Evolutionary conservation across 495 filamentous ascomycete genomes (phyloP).

Genomic region (Aspergillus homomorphus): DNA sequence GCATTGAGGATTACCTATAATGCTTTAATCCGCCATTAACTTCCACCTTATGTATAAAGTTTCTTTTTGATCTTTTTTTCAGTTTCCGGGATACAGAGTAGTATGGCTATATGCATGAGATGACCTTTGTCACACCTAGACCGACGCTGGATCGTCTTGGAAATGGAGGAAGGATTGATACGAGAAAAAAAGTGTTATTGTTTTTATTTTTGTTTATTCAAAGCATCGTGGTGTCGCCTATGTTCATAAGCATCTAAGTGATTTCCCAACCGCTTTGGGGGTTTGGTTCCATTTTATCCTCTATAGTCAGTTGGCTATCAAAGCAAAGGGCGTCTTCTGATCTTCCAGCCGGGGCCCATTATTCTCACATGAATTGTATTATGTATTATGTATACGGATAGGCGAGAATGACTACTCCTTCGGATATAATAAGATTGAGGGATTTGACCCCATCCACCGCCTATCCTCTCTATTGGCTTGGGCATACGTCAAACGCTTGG

Average conservation of each 20-base stretch:
- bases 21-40: slow-evolving; percentile 33
- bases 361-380: slow-evolving; percentile 2
- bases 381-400: slow-evolving; percentile 5
- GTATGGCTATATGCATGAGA: slow-evolving; percentile 37
- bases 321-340: slow-evolving; percentile 15
- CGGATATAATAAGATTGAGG: too few relatives aligned
- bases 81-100: slow-evolving; percentile 24
- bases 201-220: slow-evolving; percentile 13
- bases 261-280: slow-evolving; percentile 3
- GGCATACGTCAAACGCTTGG: too few relatives aligned
- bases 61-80: slow-evolving; percentile 25
- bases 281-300: slow-evolving; percentile 5
- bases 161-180: slow-evolving; percentile 25
- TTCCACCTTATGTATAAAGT: slow-evolving; percentile 46
- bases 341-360: slow-evolving; percentile 1
- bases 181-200: slow-evolving; percentile 25
- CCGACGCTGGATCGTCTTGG: slow-evolving; percentile 50
- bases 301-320: slow-evolving; percentile 23
- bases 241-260: slow-evolving; percentile 14
- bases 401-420: too few relatives aligned
- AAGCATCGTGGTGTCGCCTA: slow-evolving; percentile 16
- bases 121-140: slow-evolving; percentile 31
- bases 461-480: too few relatives aligned
- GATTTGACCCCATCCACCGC: too few relatives aligned
- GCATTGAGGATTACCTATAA: slow-evolving; percentile 32